Evolutionary conservation across 352 stramenopile genomes (phyloP).

Genomic region (Globisporangium polare): DNA sequence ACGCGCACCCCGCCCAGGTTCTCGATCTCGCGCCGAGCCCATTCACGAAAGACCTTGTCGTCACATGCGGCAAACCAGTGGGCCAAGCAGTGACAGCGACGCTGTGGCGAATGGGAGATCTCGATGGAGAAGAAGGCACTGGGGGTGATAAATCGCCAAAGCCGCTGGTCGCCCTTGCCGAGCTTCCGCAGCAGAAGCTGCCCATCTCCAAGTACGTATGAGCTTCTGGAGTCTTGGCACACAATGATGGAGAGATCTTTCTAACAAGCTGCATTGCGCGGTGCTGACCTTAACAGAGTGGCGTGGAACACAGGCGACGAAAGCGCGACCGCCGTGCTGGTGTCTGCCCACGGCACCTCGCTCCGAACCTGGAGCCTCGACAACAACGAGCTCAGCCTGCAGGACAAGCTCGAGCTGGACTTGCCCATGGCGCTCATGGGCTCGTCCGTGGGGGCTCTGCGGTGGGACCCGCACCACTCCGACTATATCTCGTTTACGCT

Average conservation of each 20-base stretch:
- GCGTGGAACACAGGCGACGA: constrained; percentile 37
- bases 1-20: constrained; percentile 44
- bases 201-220: constrained; percentile 38
- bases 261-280: neutral
- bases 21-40: constrained; percentile 48
- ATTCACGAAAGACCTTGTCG: constrained; percentile 39
- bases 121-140: constrained; percentile 14
- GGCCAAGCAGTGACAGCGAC: constrained; percentile 30
- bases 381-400: constrained; percentile 24
- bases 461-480: constrained; percentile 84
- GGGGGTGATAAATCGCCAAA: constrained; percentile 13
- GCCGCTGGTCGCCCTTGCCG: constrained; percentile 31
- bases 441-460: constrained; percentile 31
- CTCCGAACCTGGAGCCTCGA: constrained; percentile 55
- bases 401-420: constrained; percentile 50
- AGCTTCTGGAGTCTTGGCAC: neutral
- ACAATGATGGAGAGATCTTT: neutral
- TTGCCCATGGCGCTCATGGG: constrained; percentile 30
- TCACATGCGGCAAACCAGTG: constrained; percentile 47
- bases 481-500: constrained; percentile 61
- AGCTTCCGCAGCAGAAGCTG: constrained; percentile 40
- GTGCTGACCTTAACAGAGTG: constrained; percentile 18
- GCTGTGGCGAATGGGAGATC: constrained; percentile 43
- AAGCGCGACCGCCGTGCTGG: constrained; percentile 20
- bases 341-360: constrained; percentile 39